Base-by-base conservation (phyloP, 805 yeast genomes). In the Barnettozyma wickerhamii region DNA sequence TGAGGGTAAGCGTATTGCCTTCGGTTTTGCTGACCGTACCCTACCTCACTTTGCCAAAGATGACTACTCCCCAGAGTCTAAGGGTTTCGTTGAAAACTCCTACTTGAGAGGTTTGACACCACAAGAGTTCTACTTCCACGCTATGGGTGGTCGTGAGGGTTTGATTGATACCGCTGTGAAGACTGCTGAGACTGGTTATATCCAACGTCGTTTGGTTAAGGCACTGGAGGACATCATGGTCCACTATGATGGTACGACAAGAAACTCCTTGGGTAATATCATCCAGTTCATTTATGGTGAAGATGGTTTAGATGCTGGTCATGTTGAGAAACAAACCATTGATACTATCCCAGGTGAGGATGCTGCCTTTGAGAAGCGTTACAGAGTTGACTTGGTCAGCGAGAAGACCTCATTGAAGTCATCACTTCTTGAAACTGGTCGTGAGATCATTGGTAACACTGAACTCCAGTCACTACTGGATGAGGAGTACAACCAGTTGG, bases 71-170 rank as follows among this genome's bases (percentile, higher is more conserved):
- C 98, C 99, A 18, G 99, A 93, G 65, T 91, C 98, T 4, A 89
- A 89, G 63, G 99, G 99, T 53, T 93, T 93, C 57, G 95, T 93
- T 46, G 96, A 95, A 65, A 93, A 93, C 62, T 93, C 99, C 12
- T 93, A 93, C 60, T 74, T 91, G 60, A 81, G 98, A 72, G 99
- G 99, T 29, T 74, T 93, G 58, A 90, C 99, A 6, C 99, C 99
- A 26, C 98, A 93, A 65, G 99, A 93, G 65, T 93, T 93, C 65
- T 90, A 93, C 64, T 93, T 93, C 83, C 99, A 93, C 64, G 97
- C 98, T 39, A 93, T 93, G 96, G 98, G 99, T 60, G 99, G 99
- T 72, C 88, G 99, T 77, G 99, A 93, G 71, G 99, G 99, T 74
- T 74, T 93, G 62, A 95, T 93, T 63, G 99, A 93, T 75, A 93